These are phyloP conservation scores for Cylindrotheca closterium DNA, from an alignment of 108 stramenopile genomes.

Conservation along the genomic window DNA sequence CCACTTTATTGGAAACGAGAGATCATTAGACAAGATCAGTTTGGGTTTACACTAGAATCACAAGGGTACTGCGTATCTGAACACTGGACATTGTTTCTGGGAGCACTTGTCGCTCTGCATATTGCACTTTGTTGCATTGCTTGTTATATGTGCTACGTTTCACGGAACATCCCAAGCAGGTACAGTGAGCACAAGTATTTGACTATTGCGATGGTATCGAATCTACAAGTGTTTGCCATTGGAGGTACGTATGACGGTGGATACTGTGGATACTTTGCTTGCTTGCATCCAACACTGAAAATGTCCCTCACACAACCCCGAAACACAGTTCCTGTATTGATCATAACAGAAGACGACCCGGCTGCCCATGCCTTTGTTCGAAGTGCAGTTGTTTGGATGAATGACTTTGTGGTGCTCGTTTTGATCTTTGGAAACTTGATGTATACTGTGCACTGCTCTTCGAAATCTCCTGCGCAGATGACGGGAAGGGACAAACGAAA, in stretches of 20 bases:
- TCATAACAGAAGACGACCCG: constrained; percentile 1
- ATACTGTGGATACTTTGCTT: too few relatives aligned
- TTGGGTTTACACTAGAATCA: constrained; percentile 5
- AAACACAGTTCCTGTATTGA: constrained; percentile 7
- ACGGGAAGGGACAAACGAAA: too few relatives aligned
- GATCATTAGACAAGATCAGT: constrained; percentile 3
- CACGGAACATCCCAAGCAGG: constrained; percentile 11
- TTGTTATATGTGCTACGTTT: constrained; percentile 12
- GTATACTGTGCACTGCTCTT: constrained; percentile 1
- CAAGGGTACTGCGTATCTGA: constrained; percentile 15
- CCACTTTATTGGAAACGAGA: constrained; percentile 8
- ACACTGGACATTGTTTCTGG: constrained; percentile 1
- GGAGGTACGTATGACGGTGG: neutral
- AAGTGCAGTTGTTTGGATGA: constrained; percentile 11
- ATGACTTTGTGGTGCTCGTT: constrained; percentile 10
- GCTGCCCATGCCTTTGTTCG: constrained; percentile 8
- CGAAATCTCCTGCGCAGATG: too few relatives aligned
- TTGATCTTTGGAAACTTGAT: constrained; percentile 23
- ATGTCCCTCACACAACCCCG: too few relatives aligned
- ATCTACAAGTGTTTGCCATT: constrained; percentile 9
- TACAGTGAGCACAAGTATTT: constrained; percentile 10
- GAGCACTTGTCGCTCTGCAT: neutral
- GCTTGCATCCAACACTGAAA: too few relatives aligned
- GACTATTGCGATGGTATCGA: constrained; percentile 18
- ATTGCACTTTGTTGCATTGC: constrained; percentile 5